phyloP scores from a whole-genome alignment of 768 basidiomycete genomes.

The Boletellus sp. region DNA sequence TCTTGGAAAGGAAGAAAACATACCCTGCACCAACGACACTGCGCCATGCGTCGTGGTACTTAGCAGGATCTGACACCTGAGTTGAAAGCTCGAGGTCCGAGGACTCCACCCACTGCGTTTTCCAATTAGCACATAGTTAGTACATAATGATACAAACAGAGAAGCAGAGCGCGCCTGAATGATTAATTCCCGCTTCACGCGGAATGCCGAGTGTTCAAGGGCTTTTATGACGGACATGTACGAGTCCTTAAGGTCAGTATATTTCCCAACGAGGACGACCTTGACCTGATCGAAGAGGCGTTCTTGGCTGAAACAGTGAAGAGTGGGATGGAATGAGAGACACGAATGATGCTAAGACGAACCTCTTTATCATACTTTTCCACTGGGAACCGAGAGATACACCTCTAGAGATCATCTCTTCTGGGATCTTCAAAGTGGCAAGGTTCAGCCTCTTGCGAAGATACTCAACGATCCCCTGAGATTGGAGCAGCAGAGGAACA shows the following conservation, averaged over 20 bases:
- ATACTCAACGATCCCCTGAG: constrained; percentile 88
- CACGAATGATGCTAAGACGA: constrained; percentile 20
- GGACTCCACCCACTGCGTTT: constrained; percentile 87
- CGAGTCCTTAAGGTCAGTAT: constrained; percentile 94
- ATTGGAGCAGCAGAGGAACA: constrained; percentile 86
- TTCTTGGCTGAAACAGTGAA: constrained; percentile 65
- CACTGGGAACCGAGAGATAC: constrained; percentile 66
- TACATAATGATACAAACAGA: not conserved
- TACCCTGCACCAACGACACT: constrained; percentile 87
- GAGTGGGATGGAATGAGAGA: constrained; percentile 1
- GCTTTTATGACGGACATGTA: constrained; percentile 99
- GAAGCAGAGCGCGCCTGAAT: constrained; percentile 58
- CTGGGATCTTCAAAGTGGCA: constrained; percentile 47
- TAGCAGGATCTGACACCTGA: constrained; percentile 74
- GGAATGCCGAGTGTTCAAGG: constrained; percentile 94
- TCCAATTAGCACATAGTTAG: constrained; percentile 5
- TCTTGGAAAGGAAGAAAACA: constrained; percentile 22
- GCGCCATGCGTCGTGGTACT: constrained; percentile 95
- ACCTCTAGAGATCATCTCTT: constrained; percentile 60
- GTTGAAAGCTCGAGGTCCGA: constrained; percentile 82
- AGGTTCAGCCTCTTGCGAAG: constrained; percentile 82
- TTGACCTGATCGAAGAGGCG: constrained; percentile 84
- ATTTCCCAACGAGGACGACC: constrained; percentile 94
- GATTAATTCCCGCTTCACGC: constrained; percentile 78
- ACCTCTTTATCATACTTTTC: constrained; percentile 83